phyloP scores from a whole-genome alignment of 129 eudicot species.

The Centrapalus pauciflorus region DNA sequence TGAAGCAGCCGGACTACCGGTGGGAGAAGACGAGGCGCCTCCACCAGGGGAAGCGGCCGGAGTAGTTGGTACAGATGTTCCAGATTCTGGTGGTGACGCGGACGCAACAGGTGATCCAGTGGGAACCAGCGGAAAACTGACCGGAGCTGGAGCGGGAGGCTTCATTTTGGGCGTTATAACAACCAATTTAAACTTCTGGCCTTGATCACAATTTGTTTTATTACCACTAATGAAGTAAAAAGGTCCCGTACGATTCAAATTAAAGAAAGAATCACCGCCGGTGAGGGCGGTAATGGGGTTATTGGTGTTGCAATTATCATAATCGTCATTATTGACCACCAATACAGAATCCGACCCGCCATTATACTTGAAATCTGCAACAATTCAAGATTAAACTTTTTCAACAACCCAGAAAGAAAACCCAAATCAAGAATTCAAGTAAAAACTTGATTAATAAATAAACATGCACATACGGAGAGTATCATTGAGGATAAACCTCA shows the following conservation, averaged over 20 bases:
- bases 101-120: background rate
- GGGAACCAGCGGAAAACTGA: background rate
- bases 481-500: slow-evolving; percentile 66
- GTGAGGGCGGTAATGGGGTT: slow-evolving; percentile 38
- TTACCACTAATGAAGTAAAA: slow-evolving; percentile 75
- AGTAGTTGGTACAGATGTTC: background rate
- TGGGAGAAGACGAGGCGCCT: background rate
- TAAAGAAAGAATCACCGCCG: slow-evolving; percentile 50
- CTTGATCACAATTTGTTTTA: slow-evolving; percentile 47
- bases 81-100: background rate
- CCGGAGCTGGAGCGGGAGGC: slow-evolving; percentile 19
- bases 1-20: background rate
- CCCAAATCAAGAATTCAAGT: background rate
- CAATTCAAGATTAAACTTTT: slow-evolving; percentile 1
- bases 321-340: slow-evolving; percentile 61
- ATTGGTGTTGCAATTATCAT: slow-evolving; percentile 41
- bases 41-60: background rate
- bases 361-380: slow-evolving; percentile 59
- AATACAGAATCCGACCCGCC: slow-evolving; percentile 63
- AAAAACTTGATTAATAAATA: background rate
- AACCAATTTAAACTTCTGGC: slow-evolving; percentile 54
- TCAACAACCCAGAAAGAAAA: background rate
- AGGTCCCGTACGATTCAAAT: slow-evolving; percentile 56
- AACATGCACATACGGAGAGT: slow-evolving; percentile 75
- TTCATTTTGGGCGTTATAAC: slow-evolving; percentile 42